phyloP scores from a whole-genome alignment of 225 moss, liverwort and hornwort genomes.

The Straminergon stramineum region DNA sequence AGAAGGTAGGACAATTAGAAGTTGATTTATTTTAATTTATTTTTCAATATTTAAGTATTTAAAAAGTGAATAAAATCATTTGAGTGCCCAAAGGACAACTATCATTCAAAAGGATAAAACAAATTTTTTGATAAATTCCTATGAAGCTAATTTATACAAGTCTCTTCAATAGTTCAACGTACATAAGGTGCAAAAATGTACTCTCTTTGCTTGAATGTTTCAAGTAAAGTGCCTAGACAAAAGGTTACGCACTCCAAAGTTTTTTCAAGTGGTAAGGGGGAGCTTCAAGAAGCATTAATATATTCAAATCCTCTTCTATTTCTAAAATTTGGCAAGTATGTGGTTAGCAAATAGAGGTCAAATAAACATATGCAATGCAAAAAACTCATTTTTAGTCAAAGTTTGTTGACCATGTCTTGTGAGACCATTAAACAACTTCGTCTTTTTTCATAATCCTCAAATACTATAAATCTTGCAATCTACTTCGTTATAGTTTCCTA shows the following conservation, averaged over 20 bases:
- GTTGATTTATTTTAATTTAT: no score
- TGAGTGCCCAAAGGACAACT: no score
- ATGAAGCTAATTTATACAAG: background rate
- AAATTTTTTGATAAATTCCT: no score
- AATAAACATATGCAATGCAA: background rate
- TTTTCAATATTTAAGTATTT: no score
- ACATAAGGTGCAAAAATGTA: background rate
- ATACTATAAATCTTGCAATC: background rate
- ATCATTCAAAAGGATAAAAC: no score
- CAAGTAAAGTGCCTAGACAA: background rate
- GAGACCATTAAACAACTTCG: background rate
- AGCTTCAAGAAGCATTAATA: background rate
- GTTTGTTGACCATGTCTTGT: background rate
- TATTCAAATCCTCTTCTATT: background rate
- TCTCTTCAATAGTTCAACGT: background rate
- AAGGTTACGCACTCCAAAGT: background rate
- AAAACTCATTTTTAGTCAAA: background rate
- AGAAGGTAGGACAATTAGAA: no score
- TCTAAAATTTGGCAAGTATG: background rate
- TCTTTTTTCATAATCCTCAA: background rate
- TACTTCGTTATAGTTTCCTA: background rate
- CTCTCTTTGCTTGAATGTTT: background rate
- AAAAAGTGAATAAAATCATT: no score
- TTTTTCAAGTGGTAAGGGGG: background rate
- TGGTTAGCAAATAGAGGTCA: background rate